Base-by-base conservation (phyloP, 164 flowering plant species). In the Platanus orientalis region DNA sequence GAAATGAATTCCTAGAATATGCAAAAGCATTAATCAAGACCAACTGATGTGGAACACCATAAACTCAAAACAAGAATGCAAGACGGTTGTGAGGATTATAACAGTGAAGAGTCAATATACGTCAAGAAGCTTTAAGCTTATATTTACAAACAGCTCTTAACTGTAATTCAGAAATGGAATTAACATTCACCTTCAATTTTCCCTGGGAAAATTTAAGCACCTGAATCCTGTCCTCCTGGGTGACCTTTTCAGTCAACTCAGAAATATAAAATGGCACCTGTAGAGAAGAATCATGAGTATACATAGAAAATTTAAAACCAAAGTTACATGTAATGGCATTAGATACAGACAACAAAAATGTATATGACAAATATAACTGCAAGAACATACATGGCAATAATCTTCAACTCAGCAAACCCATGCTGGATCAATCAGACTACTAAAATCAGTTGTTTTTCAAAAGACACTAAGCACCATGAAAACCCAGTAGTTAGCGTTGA, bases 201-300 rank as follows among this genome's bases (percentile, higher is more conserved):
- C 73, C 89, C 72, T 78, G 85, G 51, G 93, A 83, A 64, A 74
- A 74, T 77, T 81, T 84, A 14, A 91, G 69, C 67, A 83, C 54
- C 29, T 66, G 84, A 72, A 88, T 73, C 75, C 96, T 83, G 60
- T 89, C 92, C 27, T 72, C 81, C 30, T 80, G 66, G n/a, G 78
- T 54, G 68, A 86, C 53, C 65, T 84, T 91, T 69, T 94, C 99
- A 23, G 77, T 85, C 77, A 95, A 67, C 76, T 95, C 99, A 23
- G 79, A 97, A 26, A 89, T 91, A 79, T 84, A 95, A 77, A 75
- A 95, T 24, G 97, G 92, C 27, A 90, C 97, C 99, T 95, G 75
- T 16, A 69, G 20, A 62, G 30, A 57, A 47, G 40, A 20, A 34
- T 34, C 39, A 34, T n/a, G 42, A 36, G 42, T 36, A 36, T 36